Evolutionary conservation across 495 filamentous ascomycete species (phyloP), one percentile per base, ranked within the genome.

Genomic region (Neurospora cerealis): DNA sequence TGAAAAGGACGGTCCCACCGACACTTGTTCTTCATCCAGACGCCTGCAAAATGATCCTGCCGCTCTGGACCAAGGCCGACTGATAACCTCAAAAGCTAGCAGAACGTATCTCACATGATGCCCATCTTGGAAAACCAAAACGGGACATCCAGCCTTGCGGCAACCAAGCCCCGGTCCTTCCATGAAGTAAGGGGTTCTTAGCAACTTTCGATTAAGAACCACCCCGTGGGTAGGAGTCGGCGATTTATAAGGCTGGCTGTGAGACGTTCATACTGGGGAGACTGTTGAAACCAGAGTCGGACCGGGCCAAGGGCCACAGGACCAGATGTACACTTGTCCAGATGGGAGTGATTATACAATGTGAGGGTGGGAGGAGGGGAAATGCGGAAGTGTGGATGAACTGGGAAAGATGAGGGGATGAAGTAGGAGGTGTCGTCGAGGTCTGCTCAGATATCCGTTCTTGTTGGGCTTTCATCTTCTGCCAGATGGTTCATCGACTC

Each of bases 371-470:
- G 24, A 62, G 24, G 13, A 5, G 24, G 2, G 46, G 15, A 5
- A 70, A 21, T 21, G 34, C 38, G 2, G 10, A 42, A 75, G 46
- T 36, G n/a, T 44, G 42, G 40, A 24, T 36, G 71, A 36, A 44
- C n/a, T 40, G 70, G 42, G 38, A 44, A 34, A 39, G 44, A 21
- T n/a, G 8, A 42, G 41, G 41, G 5, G 17, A 19, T 21, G 44
- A 21, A 8, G 28, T 9, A 19, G 5, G 41, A 8, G 41, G 41
- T 44, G 41, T 21, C 13, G 28, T 42, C 10, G 38, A 72, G 54
- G 40, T 42, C 74, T 76, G 82, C 83, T 84, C 83, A 80, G 81
- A 85, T 83, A 77, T 84, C 83, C 81, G 80, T 85, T 85, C 83
- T 82, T 80, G 38, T 11, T 24, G 70, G 78, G 73, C 78, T 75